Base-by-base conservation (phyloP, 768 basidiomycete species). In the Rubroboletus satanas region DNA sequence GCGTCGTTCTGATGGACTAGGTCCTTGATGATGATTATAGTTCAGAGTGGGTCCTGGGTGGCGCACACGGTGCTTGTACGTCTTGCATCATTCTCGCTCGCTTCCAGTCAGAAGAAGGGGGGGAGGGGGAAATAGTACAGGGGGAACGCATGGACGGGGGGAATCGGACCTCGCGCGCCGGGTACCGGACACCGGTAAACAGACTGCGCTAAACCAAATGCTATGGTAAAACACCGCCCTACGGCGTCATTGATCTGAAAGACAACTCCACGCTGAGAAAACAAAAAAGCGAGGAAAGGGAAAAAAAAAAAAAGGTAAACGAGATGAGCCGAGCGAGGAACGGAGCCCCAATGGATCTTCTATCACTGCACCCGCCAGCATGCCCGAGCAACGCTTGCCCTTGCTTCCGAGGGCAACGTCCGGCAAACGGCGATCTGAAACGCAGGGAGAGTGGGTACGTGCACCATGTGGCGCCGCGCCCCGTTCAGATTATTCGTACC, bases 351-450 rank as follows among this genome's bases (percentile, higher is more conserved):
- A 5, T 29, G 4, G 4, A 7, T 14, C 31, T 46, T 31, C 29
- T n/a, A 15, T 31, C 29, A 26, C 3, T 17, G 21, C 29, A 45
- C 11, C 36, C 36, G 26, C 28, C 48, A 21, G 21, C 21, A 49
- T 5, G 6, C 10, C 12, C 33, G 33, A 28, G 2, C 10, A 36
- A 32, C 28, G 11, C 12, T 28, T 28, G 36, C 6, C 33, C 33
- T 26, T 36, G 33, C 33, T 23, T n/a, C 35, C 47, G 17, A 28
- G 8, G 26, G 10, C 18, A 39, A 32, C 28, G 11, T 49, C 35
- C 51, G 45, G 18, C 18, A 49, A 52, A 49, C 47, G 36, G 52
- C 37, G 55, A 56, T 46, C 52, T 50, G 58, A 59, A 59, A 59
- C 58, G 37, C 48, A 35, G 3, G 26, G 28, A 23, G 36, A 44